phyloP scores from a whole-genome alignment of 2,329 filamentous ascomycete genomes.

The Malbranchea cinnamomea region DNA sequence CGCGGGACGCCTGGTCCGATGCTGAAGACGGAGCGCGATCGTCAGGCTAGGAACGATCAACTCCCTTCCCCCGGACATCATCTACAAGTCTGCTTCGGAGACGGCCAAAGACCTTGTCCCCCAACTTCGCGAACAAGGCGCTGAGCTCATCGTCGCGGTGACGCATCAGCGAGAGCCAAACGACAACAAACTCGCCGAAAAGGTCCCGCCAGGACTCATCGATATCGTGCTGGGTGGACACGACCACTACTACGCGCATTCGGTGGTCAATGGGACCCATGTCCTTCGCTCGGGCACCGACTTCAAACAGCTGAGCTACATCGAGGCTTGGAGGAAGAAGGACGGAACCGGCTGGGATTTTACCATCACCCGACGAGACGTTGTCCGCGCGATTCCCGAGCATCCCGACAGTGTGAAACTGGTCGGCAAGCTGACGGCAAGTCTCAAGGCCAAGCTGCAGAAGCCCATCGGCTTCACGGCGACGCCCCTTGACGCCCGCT shows the following conservation, averaged over 20 bases:
- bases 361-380: constrained; percentile 58
- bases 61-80: constrained; percentile 62
- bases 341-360: constrained; percentile 54
- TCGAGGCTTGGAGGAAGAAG: constrained; percentile 53
- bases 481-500: constrained; percentile 69
- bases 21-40: too few relatives aligned
- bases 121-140: constrained; percentile 56
- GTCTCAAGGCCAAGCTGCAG: constrained; percentile 60
- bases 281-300: constrained; percentile 78
- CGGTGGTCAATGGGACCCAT: constrained; percentile 62
- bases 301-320: constrained; percentile 83
- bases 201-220: constrained; percentile 53
- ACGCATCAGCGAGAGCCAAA: constrained; percentile 83
- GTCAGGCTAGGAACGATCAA: constrained; percentile 68
- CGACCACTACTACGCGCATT: constrained; percentile 77
- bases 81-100: constrained; percentile 63
- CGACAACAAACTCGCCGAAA: constrained; percentile 68
- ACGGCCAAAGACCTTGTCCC: constrained; percentile 66
- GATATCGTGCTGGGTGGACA: constrained; percentile 82
- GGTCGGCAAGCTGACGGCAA: constrained; percentile 54
- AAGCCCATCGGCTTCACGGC: constrained; percentile 75
- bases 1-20: neutral
- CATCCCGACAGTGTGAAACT: constrained; percentile 46
- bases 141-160: constrained; percentile 67
- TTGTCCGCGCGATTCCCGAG: constrained; percentile 52